Percentiles rank a stretch among this genome's conserved stretches.
phyloP scores from a whole-genome alignment of 768 basidiomycete species.

The Suillus placidus region DNA sequence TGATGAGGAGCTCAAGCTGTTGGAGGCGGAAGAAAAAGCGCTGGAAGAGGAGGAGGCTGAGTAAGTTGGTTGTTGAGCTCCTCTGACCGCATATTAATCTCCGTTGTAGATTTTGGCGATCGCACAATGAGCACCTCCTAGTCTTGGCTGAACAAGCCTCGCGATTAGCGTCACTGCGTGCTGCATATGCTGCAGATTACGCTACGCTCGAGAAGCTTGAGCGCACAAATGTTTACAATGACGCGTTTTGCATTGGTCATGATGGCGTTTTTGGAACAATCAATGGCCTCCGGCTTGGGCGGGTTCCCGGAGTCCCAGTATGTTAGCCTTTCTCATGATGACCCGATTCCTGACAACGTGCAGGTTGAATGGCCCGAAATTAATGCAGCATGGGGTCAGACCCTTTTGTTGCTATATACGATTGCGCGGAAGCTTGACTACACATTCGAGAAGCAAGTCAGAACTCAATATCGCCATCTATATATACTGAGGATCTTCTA shows the following conservation, averaged over 20 bases:
- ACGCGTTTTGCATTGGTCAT: conserved; percentile 94
- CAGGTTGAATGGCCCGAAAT: conserved; percentile 99
- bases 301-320: conserved; percentile 83
- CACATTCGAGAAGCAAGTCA: conserved; percentile 77
- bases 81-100: background rate
- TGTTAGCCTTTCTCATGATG: conserved; percentile 28
- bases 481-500: conserved; percentile 15
- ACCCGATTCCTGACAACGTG: conserved; percentile 18
- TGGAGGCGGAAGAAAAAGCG: conserved; percentile 77
- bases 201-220: conserved; percentile 82
- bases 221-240: conserved; percentile 93
- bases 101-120: conserved; percentile 72
- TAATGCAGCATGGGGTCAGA: conserved; percentile 98
- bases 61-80: conserved; percentile 45
- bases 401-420: conserved; percentile 87
- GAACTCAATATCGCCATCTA: conserved; percentile 1
- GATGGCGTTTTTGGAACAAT: conserved; percentile 98
- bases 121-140: conserved; percentile 73
- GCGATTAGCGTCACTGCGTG: conserved; percentile 70
- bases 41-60: conserved; percentile 85
- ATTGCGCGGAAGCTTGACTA: conserved; percentile 91
- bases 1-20: conserved; percentile 65
- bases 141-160: conserved; percentile 65
- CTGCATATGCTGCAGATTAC: conserved; percentile 78
- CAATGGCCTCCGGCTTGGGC: conserved; percentile 89